A percentile compares a stretch with the other conserved stretches of the same genome.
phyloP scores from a whole-genome alignment of 1,139 yeast genomes.

The Suhomyces bolitotheri region DNA sequence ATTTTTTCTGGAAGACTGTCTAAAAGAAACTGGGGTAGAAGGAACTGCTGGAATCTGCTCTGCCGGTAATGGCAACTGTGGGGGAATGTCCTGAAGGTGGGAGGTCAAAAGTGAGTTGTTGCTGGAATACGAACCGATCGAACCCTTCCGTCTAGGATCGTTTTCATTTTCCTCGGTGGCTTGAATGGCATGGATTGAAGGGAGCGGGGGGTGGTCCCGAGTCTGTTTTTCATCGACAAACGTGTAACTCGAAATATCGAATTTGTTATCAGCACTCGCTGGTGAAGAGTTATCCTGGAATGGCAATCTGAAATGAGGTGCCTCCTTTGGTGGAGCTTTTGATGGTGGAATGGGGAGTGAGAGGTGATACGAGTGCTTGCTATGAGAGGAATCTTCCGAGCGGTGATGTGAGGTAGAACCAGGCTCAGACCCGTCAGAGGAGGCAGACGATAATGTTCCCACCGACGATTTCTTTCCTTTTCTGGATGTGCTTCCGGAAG shows the following conservation, averaged over 20 bases:
- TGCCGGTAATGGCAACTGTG: conserved; percentile 54
- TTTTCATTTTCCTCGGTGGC: conserved; percentile 1
- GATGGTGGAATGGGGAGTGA: conserved; percentile 26
- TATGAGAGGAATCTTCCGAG: conserved; percentile 4
- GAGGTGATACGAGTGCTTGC: conserved; percentile 18
- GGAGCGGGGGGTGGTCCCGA: conserved; percentile 9
- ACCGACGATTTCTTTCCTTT: conserved; percentile 6
- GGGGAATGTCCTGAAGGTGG: conserved; percentile 50
- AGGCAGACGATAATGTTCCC: conserved; percentile 7
- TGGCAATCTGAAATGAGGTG: conserved; percentile 61
- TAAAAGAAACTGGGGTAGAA: conserved; percentile 35
- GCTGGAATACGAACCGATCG: conserved; percentile 32
- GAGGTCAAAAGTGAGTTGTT: conserved; percentile 31
- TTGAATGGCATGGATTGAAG: conserved; percentile 27
- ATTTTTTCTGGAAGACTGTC: conserved; percentile 37
- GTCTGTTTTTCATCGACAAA: conserved; percentile 3
- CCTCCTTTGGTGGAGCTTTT: conserved; percentile 32
- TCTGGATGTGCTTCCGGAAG: conserved; percentile 3
- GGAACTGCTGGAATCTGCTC: conserved; percentile 53
- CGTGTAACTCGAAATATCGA: conserved; percentile 13
- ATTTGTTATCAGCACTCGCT: conserved; percentile 2
- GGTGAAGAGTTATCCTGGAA: conserved; percentile 47
- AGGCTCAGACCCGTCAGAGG: conserved; percentile 9
- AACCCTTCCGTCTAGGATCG: conserved; percentile 25
- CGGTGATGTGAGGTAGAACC: too few species aligned